Evolutionary conservation across 495 filamentous ascomycete genomes (phyloP), one percentile per base, ranked within the genome.

Genomic region (Pseudevernia furfuracea): DNA sequence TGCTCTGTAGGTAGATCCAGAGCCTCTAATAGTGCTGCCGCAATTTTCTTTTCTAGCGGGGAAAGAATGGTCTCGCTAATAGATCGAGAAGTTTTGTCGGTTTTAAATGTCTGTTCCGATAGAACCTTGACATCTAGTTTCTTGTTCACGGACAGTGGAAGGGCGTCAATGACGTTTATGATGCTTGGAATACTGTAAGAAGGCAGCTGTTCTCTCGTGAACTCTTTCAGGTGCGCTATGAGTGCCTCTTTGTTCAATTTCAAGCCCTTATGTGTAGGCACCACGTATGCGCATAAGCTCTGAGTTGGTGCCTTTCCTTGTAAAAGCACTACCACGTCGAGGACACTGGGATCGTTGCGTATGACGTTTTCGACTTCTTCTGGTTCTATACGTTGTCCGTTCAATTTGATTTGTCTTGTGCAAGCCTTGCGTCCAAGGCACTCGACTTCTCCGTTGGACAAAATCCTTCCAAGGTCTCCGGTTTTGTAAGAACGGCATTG

Each of bases 121-220:
- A 58, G 56, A 58, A 30, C 56, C 38, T 58, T 58, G 30, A 58
- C 14, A 15, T 58, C 56, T 19, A 58, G 6, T 25, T 58, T 58
- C 56, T 58, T 58, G 30, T 58, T 58, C 2, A 19, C 28, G 1
- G 56, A 36, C n/a, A 58, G 14, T 32, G 56, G 56, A 36, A 58
- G 38, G 34, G 56, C 30, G 56, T 58, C 30, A 11, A 58, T n/a
- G 56, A 36, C 19, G n/a, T 41, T 19, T 36, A 58, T 58, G 38
- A 11, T 19, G 30, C 34, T 58, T 36, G 56, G 28, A 36, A 58
- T 36, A 41, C 56, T 58, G 56, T 58, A 58, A 37, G 56, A 58
- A 36, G 56, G 56, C n/a, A 58, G 38, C 3, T 41, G 36, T 4
- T 36, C 6, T 25, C 56, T 36, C 56, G 37, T 58, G 34, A 58